These are phyloP conservation scores for Anthracocystis panici-leucophaei DNA, from an alignment of 1,284 basidiomycete species.

Conservation along the genomic window DNA sequence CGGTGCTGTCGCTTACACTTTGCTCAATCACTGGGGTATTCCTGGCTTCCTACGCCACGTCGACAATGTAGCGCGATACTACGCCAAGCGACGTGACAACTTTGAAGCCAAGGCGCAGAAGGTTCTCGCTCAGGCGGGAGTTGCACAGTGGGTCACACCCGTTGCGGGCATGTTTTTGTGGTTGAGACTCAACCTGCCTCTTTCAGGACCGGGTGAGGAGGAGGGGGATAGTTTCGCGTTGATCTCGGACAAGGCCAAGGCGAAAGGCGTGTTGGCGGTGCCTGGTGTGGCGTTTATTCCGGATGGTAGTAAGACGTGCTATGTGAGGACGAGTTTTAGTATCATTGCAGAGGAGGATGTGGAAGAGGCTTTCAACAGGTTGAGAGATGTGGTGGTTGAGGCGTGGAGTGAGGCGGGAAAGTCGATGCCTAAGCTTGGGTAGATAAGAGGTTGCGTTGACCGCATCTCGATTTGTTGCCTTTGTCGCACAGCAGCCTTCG, in stretches of 20 bases:
- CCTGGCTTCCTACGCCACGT: slow-evolving; percentile 83
- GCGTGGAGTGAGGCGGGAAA: slow-evolving; percentile 61
- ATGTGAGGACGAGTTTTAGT: slow-evolving; percentile 66
- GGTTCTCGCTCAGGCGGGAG: slow-evolving; percentile 74
- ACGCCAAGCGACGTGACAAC: slow-evolving; percentile 80
- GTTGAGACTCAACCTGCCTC: slow-evolving; percentile 66
- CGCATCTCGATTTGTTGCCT: background rate
- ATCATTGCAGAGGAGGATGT: slow-evolving; percentile 58
- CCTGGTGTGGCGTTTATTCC: slow-evolving; percentile 75
- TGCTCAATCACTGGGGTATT: slow-evolving; percentile 78
- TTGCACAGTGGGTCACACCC: slow-evolving; percentile 78
- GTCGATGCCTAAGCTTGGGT: slow-evolving; percentile 21
- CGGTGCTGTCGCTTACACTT: slow-evolving; percentile 79
- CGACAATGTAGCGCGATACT: slow-evolving; percentile 79
- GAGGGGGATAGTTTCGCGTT: slow-evolving; percentile 80
- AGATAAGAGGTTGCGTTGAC: background rate
- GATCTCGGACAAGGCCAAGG: slow-evolving; percentile 82
- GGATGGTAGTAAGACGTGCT: slow-evolving; percentile 47
- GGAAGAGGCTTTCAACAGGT: slow-evolving; percentile 56
- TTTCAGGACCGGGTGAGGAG: slow-evolving; percentile 26
- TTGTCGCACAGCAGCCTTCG: background rate
- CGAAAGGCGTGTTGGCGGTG: slow-evolving; percentile 85
- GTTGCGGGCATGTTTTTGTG: slow-evolving; percentile 78
- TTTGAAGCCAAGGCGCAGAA: slow-evolving; percentile 82
- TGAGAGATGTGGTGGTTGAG: slow-evolving; percentile 56